These are phyloP conservation scores for Arctium minus DNA, from an alignment of 129 eudicot species.

Conservation along the genomic window DNA sequence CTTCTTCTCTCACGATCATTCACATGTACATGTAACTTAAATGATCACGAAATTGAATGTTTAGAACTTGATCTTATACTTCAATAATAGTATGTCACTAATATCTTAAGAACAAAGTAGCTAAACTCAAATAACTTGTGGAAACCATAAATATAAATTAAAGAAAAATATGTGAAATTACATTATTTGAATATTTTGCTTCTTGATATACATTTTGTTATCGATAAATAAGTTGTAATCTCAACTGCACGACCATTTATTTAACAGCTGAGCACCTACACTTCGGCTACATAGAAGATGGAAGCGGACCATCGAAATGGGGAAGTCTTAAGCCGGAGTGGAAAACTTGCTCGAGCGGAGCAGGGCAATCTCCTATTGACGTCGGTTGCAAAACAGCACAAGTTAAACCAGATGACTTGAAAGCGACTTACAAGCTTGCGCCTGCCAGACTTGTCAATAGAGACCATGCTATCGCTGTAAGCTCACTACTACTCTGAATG, in stretches of 20 bases:
- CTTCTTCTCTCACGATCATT: no score
- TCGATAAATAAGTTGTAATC: neutral
- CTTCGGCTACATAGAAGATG: conserved; percentile 23
- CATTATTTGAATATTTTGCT: neutral
- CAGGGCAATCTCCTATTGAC: conserved; percentile 45
- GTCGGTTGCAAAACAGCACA: conserved; percentile 5
- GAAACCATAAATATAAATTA: no score
- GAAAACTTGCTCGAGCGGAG: conserved; percentile 35
- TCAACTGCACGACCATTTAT: neutral
- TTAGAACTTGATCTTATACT: no score
- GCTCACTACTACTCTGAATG: neutral
- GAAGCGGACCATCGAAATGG: conserved; percentile 43
- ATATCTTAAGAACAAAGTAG: no score
- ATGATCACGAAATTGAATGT: no score
- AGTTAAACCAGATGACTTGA: conserved; percentile 18
- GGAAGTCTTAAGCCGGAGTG: conserved; percentile 29
- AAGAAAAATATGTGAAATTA: neutral
- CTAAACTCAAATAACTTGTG: no score
- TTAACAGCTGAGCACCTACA: neutral
- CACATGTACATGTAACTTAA: no score
- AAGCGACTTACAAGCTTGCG: conserved; percentile 38
- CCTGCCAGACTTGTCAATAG: conserved; percentile 31
- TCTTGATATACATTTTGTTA: neutral
- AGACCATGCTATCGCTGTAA: conserved; percentile 38
- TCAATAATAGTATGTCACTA: no score